Evolutionary conservation across 164 flowering plant species (phyloP), one percentile per base, ranked within the genome.

Genomic region (Tetrastigma voinierianum): DNA sequence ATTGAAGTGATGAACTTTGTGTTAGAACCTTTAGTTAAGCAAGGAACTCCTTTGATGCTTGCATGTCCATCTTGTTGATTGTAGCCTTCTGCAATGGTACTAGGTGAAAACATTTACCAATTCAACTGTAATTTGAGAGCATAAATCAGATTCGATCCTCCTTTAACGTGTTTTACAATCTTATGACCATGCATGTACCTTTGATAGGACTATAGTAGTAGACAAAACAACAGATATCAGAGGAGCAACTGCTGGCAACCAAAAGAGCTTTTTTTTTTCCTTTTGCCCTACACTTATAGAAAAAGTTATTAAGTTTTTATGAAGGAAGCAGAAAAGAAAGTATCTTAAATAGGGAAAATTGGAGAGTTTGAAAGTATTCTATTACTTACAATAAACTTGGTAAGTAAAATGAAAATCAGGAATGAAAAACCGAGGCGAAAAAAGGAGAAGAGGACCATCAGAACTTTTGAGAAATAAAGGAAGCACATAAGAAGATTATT

Each of bases 231-330:
- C 95, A 18, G 95, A 89, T 51, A 86, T 13, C 0, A 93, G 81
- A 18, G 95, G 98, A 44, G 93, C 95, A 68, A 68, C 86, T 80
- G n/a, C 1, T 61, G 95, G 83, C 54, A 93, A 52, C 98, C 98
- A 93, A 79, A 87, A 93, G 46, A 90, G 78, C 52, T 84, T 93
- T 74, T 84, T 93, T 78, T 90, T 77, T 84, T 83, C 65, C 76
- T 93, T 62, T 74, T 86, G 0, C 95, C 92, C 98, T 86, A 78
- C 5, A 62, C 40, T 32, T 43, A 2, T n/a, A n/a, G 1, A 9
- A 10, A 9, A 4, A 55, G 12, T 5, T 14, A 49, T 12, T 8
- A 9, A 44, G 20, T 14, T 11, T 40, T 8, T 2, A 66, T 55
- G 13, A 17, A 13, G 4, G 7, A 69, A 57, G 45, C n/a, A 49